These are phyloP conservation scores for Curvularia eragrostidis DNA, from an alignment of 2,329 filamentous ascomycete species.

Conservation along the genomic window DNA sequence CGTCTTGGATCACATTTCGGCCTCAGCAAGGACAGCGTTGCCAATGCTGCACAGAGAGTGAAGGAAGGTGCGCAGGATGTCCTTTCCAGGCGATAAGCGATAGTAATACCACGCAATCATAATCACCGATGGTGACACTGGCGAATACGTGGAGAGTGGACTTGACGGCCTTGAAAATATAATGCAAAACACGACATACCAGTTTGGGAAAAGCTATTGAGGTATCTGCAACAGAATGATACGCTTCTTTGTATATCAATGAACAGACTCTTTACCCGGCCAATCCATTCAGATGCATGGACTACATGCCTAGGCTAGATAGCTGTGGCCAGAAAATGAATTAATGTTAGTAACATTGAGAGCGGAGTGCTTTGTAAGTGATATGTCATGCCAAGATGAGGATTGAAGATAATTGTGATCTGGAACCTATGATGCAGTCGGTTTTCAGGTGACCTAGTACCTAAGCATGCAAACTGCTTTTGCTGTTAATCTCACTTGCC, in stretches of 20 bases:
- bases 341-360: not conserved
- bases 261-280: not conserved
- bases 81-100: slow-evolving; percentile 25
- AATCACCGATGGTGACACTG: not conserved
- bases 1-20: slow-evolving; percentile 41
- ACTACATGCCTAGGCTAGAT: not conserved
- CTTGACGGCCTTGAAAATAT: not conserved
- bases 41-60: slow-evolving; percentile 36
- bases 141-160: not conserved
- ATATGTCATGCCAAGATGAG: not conserved
- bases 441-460: not conserved
- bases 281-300: not conserved
- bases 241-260: not conserved
- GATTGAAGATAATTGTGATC: not conserved
- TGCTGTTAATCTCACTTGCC: not conserved
- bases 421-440: not conserved
- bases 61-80: slow-evolving; percentile 36
- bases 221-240: not conserved
- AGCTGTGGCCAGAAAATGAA: not conserved
- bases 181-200: not conserved
- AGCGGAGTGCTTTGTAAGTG: not conserved
- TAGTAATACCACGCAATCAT: not conserved
- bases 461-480: not conserved
- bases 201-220: not conserved
- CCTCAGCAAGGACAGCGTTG: slow-evolving; percentile 27